phyloP scores from a whole-genome alignment of 441 rosid species.

The Breynia disticha region DNA sequence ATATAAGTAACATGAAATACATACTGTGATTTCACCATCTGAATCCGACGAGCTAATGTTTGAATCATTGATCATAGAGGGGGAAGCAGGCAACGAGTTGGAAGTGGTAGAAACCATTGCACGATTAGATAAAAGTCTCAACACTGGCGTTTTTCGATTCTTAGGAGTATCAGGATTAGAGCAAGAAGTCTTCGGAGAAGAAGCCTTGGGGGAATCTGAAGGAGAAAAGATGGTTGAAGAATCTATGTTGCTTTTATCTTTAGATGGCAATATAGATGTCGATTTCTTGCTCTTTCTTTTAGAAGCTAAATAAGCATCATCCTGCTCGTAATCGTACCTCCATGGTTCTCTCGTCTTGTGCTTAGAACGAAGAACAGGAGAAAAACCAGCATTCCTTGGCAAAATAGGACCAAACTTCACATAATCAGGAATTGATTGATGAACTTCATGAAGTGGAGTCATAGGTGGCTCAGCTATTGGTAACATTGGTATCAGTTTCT shows the following conservation, averaged over 20 bases:
- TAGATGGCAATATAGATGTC: conserved; percentile 13
- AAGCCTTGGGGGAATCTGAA: conserved; percentile 28
- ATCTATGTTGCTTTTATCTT: conserved; percentile 14
- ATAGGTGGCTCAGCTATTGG: conserved; percentile 65
- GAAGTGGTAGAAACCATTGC: conserved; percentile 17
- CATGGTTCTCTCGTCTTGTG: conserved; percentile 14
- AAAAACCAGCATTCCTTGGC: conserved; percentile 49
- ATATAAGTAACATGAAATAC: not conserved
- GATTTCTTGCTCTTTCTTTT: conserved; percentile 17
- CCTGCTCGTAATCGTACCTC: conserved; percentile 35
- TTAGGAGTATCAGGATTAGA: conserved; percentile 19
- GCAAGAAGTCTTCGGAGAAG: conserved; percentile 26
- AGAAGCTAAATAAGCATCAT: conserved; percentile 19
- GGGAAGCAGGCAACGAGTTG: conserved; percentile 29
- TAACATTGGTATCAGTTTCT: conserved; percentile 46
- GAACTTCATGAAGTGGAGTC: conserved; percentile 51
- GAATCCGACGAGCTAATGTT: conserved; percentile 35
- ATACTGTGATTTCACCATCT: conserved; percentile 27
- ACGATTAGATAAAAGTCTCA: conserved; percentile 27
- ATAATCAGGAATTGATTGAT: conserved; percentile 45
- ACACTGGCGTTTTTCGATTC: conserved; percentile 20
- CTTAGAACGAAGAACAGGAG: conserved; percentile 26
- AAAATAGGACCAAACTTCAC: conserved; percentile 57
- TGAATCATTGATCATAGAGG: conserved; percentile 17
- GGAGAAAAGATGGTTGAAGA: conserved; percentile 29